phyloP scores from a whole-genome alignment of 1,139 yeast genomes.

The Saccharomyces hybrid region DNA sequence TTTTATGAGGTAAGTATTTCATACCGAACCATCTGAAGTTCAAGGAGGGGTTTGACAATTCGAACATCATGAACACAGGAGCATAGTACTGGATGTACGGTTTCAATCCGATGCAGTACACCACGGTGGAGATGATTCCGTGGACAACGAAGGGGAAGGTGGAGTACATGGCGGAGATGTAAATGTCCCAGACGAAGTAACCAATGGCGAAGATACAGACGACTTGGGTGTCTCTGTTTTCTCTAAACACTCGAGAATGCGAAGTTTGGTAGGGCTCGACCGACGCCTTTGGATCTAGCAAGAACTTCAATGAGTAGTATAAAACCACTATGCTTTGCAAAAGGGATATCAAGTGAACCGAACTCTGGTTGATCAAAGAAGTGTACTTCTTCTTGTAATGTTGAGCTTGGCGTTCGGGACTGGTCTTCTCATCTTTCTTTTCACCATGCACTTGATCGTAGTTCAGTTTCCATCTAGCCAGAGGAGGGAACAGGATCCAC shows the following conservation, averaged over 20 bases:
- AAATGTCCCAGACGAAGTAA: slow-evolving; percentile 87
- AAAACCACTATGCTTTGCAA: slow-evolving; percentile 28
- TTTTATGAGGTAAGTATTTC: slow-evolving; percentile 41
- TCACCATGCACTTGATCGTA: slow-evolving; percentile 3
- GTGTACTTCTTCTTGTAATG: slow-evolving; percentile 8
- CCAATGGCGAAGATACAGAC: slow-evolving; percentile 69
- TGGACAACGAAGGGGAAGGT: slow-evolving; percentile 72
- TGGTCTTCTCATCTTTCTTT: slow-evolving; percentile 6
- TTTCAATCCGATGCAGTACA: slow-evolving; percentile 53
- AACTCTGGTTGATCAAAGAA: slow-evolving; percentile 22
- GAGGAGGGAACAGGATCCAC: slow-evolving; percentile 22
- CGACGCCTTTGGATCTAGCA: slow-evolving; percentile 12
- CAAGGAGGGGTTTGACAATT: slow-evolving; percentile 86
- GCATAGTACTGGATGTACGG: slow-evolving; percentile 82
- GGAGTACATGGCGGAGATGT: slow-evolving; percentile 54
- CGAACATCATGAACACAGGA: slow-evolving; percentile 79
- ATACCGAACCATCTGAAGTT: slow-evolving; percentile 87
- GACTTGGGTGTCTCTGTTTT: slow-evolving; percentile 66
- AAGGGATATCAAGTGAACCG: slow-evolving; percentile 30
- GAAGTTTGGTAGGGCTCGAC: slow-evolving; percentile 21
- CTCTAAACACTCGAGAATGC: slow-evolving; percentile 52
- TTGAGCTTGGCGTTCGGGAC: slow-evolving; percentile 3
- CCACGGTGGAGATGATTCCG: slow-evolving; percentile 74
- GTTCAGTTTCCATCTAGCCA: slow-evolving; percentile 14
- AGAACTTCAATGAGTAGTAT: slow-evolving; percentile 21